phyloP scores from a whole-genome alignment of 148 eudicot genomes.

The Vaccinium corymbosum region DNA sequence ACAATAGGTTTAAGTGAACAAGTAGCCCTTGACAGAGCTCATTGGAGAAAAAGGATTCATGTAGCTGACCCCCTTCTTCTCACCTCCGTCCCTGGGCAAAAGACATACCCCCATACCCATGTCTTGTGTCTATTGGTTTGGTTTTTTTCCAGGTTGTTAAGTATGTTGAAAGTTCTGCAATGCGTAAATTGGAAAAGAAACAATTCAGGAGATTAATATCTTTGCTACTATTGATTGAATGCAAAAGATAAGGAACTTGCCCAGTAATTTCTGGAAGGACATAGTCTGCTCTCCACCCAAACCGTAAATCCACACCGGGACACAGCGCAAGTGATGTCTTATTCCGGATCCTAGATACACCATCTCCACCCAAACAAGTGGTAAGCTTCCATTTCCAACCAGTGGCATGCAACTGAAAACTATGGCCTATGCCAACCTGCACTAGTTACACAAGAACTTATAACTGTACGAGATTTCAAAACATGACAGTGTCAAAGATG shows the following conservation, averaged over 20 bases:
- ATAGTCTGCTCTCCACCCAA: slow-evolving; percentile 95
- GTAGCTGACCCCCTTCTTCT: too few species aligned
- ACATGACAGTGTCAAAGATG: background rate
- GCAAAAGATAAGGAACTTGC: slow-evolving; percentile 31
- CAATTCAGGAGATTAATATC: background rate
- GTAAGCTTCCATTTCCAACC: slow-evolving; percentile 97
- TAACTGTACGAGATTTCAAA: background rate
- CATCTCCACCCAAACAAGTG: slow-evolving; percentile 84
- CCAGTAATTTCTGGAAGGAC: slow-evolving; percentile 89
- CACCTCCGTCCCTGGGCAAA: too few species aligned
- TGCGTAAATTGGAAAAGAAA: background rate
- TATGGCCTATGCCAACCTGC: slow-evolving; percentile 91
- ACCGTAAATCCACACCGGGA: slow-evolving; percentile 84
- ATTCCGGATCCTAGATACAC: slow-evolving; percentile 73
- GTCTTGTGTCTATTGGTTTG: background rate
- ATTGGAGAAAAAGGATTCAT: too few species aligned
- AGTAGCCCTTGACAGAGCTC: too few species aligned
- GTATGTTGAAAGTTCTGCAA: background rate
- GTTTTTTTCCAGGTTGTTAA: background rate
- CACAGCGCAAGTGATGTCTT: slow-evolving; percentile 75
- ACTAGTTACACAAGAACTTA: slow-evolving; percentile 15
- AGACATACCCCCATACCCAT: background rate
- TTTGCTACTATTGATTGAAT: background rate
- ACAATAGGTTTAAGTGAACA: too few species aligned
- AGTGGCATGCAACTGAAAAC: slow-evolving; percentile 58